A percentile compares a stretch with the other conserved stretches of the same genome.
These are phyloP conservation scores for Phytophthora citricola DNA, from an alignment of 352 stramenopile genomes.

Conservation along the genomic window DNA sequence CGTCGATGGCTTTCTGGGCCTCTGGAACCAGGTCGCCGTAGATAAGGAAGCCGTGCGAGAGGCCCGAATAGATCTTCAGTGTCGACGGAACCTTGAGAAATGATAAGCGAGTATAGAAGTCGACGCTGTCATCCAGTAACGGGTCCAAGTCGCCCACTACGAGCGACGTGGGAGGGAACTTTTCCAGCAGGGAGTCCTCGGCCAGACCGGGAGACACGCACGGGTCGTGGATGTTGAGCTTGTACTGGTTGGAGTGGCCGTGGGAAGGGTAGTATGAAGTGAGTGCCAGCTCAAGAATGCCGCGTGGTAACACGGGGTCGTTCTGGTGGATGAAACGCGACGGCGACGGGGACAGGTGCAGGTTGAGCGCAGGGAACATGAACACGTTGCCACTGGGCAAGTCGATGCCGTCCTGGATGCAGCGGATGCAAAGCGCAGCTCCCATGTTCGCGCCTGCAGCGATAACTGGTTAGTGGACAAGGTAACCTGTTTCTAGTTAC, in stretches of 20 bases:
- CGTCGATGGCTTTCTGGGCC: constrained; percentile 81
- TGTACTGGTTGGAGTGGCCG: constrained; percentile 87
- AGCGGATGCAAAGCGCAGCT: constrained; percentile 85
- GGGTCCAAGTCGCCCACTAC: constrained; percentile 89
- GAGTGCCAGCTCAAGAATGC: constrained; percentile 81
- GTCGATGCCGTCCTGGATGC: constrained; percentile 77
- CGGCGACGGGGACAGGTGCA: constrained; percentile 87
- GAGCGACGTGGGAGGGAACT: constrained; percentile 84
- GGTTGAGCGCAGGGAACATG: constrained; percentile 91
- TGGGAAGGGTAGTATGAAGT: constrained; percentile 89
- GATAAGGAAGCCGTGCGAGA: constrained; percentile 90
- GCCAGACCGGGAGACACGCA: constrained; percentile 85
- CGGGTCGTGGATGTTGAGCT: constrained; percentile 89
- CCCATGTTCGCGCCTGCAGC: constrained; percentile 82
- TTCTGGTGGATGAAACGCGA: constrained; percentile 90
- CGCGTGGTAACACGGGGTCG: constrained; percentile 83
- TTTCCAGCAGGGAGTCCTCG: constrained; percentile 72
- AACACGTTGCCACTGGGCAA: constrained; percentile 86
- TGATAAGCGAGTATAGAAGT: constrained; percentile 89
- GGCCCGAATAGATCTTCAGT: constrained; percentile 86
- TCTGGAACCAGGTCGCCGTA: constrained; percentile 86
- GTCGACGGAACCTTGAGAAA: constrained; percentile 77
- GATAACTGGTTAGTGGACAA: background rate
- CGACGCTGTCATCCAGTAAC: constrained; percentile 89
- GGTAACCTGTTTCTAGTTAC: too few relatives aligned